Conservation (phyloP, 192 early-diverging fungal genomes). For the Helicostylum pulchrum region DNA sequence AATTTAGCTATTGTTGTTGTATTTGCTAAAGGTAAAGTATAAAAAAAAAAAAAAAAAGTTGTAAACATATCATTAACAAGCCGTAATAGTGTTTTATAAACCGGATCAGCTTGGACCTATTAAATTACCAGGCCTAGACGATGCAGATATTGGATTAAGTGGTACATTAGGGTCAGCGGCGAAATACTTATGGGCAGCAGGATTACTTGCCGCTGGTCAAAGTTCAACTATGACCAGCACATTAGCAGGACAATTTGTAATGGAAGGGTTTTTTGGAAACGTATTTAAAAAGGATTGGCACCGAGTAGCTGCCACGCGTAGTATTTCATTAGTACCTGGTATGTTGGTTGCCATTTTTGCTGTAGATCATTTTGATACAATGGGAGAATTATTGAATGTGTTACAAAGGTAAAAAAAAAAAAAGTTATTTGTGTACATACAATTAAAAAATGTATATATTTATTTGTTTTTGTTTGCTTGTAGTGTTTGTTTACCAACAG, state of each 20-base stretch:
- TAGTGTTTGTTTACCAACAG: conserved; percentile 21
- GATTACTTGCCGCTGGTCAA: conserved; percentile 79
- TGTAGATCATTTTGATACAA: conserved; percentile 55
- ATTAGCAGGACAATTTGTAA: conserved; percentile 86
- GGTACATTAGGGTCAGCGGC: conserved; percentile 63
- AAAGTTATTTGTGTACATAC: too few species aligned
- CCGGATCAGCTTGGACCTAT: conserved; percentile 16
- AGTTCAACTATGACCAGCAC: conserved; percentile 87
- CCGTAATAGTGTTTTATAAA: conserved; percentile 28
- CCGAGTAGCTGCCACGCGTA: conserved; percentile 57
- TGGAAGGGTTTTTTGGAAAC: conserved; percentile 77
- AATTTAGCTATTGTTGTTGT: conserved; percentile 68
- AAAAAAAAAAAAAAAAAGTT: too few species aligned
- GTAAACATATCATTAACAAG: too few species aligned
- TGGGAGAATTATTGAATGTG: conserved; percentile 69
- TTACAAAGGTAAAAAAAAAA: conserved; percentile 47
- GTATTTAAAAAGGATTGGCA: conserved; percentile 58
- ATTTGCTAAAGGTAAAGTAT: conserved; percentile 60
- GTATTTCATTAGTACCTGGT: conserved; percentile 60
- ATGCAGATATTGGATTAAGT: conserved; percentile 55
- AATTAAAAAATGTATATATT: too few species aligned
- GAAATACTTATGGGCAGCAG: conserved; percentile 74
- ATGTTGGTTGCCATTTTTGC: conserved; percentile 63
- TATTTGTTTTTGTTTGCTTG: not conserved
- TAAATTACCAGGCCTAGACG: conserved; percentile 54